Conservation (phyloP, 768 basidiomycete genomes). For the Tubosaeta sp. region DNA sequence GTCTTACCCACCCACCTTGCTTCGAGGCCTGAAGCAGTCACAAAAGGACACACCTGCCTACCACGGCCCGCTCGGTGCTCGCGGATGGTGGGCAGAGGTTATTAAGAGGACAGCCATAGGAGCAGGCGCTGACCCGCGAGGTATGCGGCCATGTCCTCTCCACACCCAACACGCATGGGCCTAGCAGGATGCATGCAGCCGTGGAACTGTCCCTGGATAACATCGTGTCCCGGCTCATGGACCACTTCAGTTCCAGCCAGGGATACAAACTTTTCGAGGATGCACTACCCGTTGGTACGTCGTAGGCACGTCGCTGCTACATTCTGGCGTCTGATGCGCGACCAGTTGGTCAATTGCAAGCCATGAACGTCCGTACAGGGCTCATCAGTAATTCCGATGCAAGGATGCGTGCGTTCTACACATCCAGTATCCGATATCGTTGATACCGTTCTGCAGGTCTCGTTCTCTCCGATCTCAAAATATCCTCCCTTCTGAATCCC, state of each 20-base stretch:
- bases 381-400: conserved; percentile 71
- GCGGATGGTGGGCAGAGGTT: conserved; percentile 76
- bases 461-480: conserved; percentile 57
- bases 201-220: conserved; percentile 49
- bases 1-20: conserved; percentile 1
- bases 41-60: conserved; percentile 62
- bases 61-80: conserved; percentile 38
- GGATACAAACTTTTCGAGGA: conserved; percentile 65
- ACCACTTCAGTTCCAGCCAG: conserved; percentile 63
- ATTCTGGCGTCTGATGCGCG: conserved; percentile 5
- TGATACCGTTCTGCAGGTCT: conserved; percentile 29
- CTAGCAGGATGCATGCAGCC: conserved; percentile 33
- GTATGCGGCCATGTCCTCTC: conserved; percentile 31
- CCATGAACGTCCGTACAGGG: conserved; percentile 47
- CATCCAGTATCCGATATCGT: not conserved
- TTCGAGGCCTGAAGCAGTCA: conserved; percentile 43
- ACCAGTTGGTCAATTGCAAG: conserved; percentile 44
- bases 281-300: conserved; percentile 42
- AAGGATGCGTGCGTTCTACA: conserved; percentile 54
- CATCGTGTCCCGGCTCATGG: conserved; percentile 60
- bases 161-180: conserved; percentile 20
- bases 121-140: conserved; percentile 60
- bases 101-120: conserved; percentile 69
- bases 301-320: not conserved
- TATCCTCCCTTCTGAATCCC: conserved; percentile 46